These are phyloP conservation scores for Lactifluus echinatus DNA, from an alignment of 768 basidiomycete genomes.

Conservation along the genomic window DNA sequence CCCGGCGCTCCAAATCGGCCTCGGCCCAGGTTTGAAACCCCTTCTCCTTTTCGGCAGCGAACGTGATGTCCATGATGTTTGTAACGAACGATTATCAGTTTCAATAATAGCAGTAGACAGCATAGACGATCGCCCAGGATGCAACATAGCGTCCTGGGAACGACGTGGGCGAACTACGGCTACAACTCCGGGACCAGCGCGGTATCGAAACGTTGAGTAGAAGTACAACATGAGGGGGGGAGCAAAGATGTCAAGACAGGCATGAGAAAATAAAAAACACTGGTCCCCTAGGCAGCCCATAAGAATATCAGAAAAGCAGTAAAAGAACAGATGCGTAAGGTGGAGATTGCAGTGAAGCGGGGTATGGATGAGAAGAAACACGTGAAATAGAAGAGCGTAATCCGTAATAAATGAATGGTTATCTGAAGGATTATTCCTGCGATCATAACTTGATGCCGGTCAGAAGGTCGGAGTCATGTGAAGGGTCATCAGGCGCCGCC, in stretches of 20 bases:
- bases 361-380: neutral
- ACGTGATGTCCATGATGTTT: constrained; percentile 2
- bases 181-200: constrained; percentile 20
- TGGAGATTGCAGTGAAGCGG: neutral
- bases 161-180: constrained; percentile 8
- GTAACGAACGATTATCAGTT: constrained; percentile 11
- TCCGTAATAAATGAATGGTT: neutral
- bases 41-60: neutral
- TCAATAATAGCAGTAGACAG: constrained; percentile 5
- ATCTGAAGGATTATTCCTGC: neutral
- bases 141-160: neutral
- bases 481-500: neutral
- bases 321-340: neutral
- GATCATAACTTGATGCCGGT: neutral
- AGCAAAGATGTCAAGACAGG: neutral
- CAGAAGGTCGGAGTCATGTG: neutral
- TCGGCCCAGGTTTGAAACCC: neutral
- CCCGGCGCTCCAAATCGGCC: neutral
- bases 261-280: neutral
- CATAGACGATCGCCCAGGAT: neutral
- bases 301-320: constrained; percentile 5
- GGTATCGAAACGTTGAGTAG: neutral
- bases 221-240: neutral
- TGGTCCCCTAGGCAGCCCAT: constrained; percentile 18
- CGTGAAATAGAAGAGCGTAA: neutral